phyloP scores from a whole-genome alignment of 2,329 filamentous ascomycete genomes.

The Exophiala sideris region DNA sequence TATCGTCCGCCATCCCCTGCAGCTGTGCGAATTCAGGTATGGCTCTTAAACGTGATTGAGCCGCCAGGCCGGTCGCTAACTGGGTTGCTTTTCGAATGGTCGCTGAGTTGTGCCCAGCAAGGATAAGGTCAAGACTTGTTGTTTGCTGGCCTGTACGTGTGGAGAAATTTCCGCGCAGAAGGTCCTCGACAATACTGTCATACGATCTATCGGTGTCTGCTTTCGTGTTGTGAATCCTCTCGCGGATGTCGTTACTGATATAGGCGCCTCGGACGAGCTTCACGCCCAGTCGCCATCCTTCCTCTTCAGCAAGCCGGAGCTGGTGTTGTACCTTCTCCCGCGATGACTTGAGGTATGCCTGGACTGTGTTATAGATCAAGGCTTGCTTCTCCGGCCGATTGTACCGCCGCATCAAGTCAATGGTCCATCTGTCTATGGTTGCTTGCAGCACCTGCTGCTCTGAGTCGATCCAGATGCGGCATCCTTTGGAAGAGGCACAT shows the following conservation, averaged over 20 bases:
- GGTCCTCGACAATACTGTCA: conserved; percentile 54
- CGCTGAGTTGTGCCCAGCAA: conserved; percentile 58
- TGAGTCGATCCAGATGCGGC: conserved; percentile 52
- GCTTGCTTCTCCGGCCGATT: conserved; percentile 42
- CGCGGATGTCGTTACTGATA: conserved; percentile 47
- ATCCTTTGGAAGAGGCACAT: conserved; percentile 40
- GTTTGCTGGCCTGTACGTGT: conserved; percentile 38
- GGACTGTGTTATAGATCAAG: conserved; percentile 51
- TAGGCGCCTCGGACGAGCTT: conserved; percentile 56
- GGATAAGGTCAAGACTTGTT: conserved; percentile 50
- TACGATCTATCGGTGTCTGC: conserved; percentile 51
- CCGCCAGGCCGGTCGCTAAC: conserved; percentile 44
- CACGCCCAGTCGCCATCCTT: conserved; percentile 51
- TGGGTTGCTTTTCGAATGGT: conserved; percentile 52
- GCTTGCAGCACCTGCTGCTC: conserved; percentile 53
- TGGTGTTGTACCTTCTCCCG: conserved; percentile 45
- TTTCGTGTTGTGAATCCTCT: conserved; percentile 46
- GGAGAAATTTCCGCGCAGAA: conserved; percentile 45
- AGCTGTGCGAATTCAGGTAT: conserved; percentile 70
- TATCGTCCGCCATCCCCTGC: conserved; percentile 93
- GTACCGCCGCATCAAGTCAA: conserved; percentile 52
- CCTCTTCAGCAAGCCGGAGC: conserved; percentile 42
- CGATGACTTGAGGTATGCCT: conserved; percentile 52
- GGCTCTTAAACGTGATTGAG: conserved; percentile 41
- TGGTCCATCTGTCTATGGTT: conserved; percentile 52